These are phyloP conservation scores for Alternaria ventricosa DNA, from an alignment of 2,329 filamentous ascomycete species.

Conservation along the genomic window DNA sequence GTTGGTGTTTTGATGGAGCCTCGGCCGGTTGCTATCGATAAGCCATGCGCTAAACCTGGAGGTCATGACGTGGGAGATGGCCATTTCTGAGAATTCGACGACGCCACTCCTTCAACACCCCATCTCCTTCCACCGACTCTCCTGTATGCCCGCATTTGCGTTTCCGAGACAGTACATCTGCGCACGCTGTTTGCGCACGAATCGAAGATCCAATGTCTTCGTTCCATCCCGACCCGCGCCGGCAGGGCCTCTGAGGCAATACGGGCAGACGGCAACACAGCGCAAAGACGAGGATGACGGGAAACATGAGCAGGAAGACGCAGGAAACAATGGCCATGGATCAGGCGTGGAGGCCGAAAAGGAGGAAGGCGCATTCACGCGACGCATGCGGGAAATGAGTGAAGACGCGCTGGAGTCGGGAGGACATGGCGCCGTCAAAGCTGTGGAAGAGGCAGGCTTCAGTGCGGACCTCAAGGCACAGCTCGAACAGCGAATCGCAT, in stretches of 20 bases:
- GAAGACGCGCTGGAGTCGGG: constrained; percentile 64
- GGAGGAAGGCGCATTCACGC: constrained; percentile 62
- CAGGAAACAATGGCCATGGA: neutral
- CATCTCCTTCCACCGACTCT: neutral
- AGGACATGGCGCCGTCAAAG: constrained; percentile 61
- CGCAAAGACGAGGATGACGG: constrained; percentile 16
- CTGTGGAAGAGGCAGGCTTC: constrained; percentile 67
- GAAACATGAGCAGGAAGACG: constrained; percentile 23
- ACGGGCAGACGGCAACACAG: constrained; percentile 30
- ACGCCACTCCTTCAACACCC: neutral
- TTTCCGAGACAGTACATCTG: constrained; percentile 37
- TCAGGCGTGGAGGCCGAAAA: constrained; percentile 16
- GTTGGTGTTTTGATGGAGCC: neutral
- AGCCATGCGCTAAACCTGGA: constrained; percentile 7
- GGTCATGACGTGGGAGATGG: constrained; percentile 20
- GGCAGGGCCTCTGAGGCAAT: constrained; percentile 21
- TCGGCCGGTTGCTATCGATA: constrained; percentile 12
- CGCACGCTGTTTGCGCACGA: constrained; percentile 51
- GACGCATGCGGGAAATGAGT: constrained; percentile 65
- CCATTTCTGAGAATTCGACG: neutral
- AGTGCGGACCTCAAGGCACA: constrained; percentile 65
- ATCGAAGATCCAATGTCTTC: constrained; percentile 17
- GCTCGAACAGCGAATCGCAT: constrained; percentile 65
- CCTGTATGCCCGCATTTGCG: constrained; percentile 41
- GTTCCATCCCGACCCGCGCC: constrained; percentile 13